These are phyloP conservation scores for Porcisia hertigi DNA, from an alignment of 208 protist genomes.

Conservation along the genomic window DNA sequence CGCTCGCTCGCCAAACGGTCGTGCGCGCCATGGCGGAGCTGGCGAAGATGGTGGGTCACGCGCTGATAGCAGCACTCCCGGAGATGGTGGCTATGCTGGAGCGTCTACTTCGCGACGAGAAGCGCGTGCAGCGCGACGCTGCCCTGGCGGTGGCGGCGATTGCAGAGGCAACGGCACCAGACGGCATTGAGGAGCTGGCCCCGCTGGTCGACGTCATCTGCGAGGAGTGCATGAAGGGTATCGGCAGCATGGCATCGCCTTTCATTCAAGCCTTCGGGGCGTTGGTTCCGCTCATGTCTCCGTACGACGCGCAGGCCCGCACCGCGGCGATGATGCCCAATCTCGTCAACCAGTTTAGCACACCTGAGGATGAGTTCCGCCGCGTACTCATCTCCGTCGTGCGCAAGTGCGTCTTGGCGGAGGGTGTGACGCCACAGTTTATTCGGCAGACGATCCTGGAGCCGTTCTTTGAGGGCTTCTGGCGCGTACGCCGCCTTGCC, in stretches of 20 bases:
- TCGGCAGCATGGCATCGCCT: constrained; percentile 95
- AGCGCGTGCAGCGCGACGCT: constrained; percentile 96
- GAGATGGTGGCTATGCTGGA: constrained; percentile 96
- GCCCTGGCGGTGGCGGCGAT: constrained; percentile 96
- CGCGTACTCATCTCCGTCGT: constrained; percentile 99
- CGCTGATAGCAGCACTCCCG: constrained; percentile 95
- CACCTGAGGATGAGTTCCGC: constrained; percentile 99
- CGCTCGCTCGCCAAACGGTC: constrained; percentile 97
- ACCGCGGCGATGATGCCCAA: constrained; percentile 96
- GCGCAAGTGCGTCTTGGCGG: constrained; percentile 97
- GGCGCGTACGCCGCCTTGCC: constrained; percentile 95
- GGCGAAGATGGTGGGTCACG: constrained; percentile 96
- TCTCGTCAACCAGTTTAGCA: constrained; percentile 94
- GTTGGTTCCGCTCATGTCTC: constrained; percentile 99
- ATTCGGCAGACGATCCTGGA: constrained; percentile 92
- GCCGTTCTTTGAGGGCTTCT: constrained; percentile 95
- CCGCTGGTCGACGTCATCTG: constrained; percentile 95
- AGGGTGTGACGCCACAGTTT: constrained; percentile 95
- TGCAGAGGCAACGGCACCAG: constrained; percentile 97
- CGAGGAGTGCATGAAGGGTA: constrained; percentile 92
- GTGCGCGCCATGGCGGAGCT: constrained; percentile 98
- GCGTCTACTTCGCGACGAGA: constrained; percentile 95
- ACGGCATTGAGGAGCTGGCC: constrained; percentile 98
- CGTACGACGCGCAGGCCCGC: constrained; percentile 96
- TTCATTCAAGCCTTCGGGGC: constrained; percentile 99